phyloP scores from a whole-genome alignment of 2,329 filamentous ascomycete genomes.

The Pseudopithomyces maydicus region DNA sequence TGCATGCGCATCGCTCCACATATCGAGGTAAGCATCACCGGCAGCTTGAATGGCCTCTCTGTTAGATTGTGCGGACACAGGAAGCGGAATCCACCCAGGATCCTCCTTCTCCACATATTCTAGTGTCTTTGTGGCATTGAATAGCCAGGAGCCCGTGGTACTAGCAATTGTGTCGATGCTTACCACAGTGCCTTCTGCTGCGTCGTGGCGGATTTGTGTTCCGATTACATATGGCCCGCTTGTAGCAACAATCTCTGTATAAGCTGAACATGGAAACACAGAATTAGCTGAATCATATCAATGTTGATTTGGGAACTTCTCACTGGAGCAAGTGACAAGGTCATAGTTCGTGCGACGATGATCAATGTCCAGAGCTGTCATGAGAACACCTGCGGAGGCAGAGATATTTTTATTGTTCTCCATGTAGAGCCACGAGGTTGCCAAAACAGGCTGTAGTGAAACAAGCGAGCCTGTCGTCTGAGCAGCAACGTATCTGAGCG shows the following conservation, averaged over 20 bases:
- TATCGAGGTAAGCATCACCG: slow-evolving; percentile 27
- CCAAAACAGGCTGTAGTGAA: slow-evolving; percentile 11
- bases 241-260: slow-evolving; percentile 24
- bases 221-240: slow-evolving; percentile 22
- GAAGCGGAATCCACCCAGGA: slow-evolving; percentile 17
- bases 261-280: slow-evolving; percentile 4
- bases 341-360: slow-evolving; percentile 28
- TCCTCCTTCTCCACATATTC: slow-evolving; percentile 19
- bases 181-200: slow-evolving; percentile 5
- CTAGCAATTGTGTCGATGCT: slow-evolving; percentile 22
- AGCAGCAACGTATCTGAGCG: slow-evolving; percentile 14
- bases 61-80: slow-evolving; percentile 7
- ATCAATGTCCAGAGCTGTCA: slow-evolving; percentile 21
- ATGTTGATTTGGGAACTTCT: no score
- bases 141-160: slow-evolving; percentile 24
- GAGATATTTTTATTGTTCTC: slow-evolving; percentile 24
- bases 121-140: slow-evolving; percentile 28
- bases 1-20: slow-evolving; percentile 24
- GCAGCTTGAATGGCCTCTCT: slow-evolving; percentile 22
- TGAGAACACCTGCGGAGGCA: slow-evolving; percentile 9
- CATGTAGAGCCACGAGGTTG: slow-evolving; percentile 17
- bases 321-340: slow-evolving; percentile 21
- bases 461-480: slow-evolving; percentile 19
- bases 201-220: slow-evolving; percentile 21
- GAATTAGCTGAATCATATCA: no score